Evolutionary conservation across 345 rosid species (phyloP).

Genomic region (Hibiscus syriacus): DNA sequence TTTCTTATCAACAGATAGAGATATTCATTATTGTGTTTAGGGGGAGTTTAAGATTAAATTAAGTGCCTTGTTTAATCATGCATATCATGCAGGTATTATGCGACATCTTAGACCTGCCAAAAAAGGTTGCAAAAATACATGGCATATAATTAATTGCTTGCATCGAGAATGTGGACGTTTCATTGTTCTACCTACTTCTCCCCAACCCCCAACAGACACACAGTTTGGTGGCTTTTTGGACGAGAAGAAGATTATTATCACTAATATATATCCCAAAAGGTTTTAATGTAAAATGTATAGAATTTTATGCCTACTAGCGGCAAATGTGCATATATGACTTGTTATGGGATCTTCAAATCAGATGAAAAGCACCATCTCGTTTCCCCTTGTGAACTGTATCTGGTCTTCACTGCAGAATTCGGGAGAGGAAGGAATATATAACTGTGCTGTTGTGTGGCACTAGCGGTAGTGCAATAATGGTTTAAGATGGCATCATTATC

Average conservation of each 20-base stretch:
- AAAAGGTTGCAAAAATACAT: not conserved
- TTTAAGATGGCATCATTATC: too few species aligned
- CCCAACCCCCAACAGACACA: too few species aligned
- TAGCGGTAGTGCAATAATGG: conserved; percentile 99
- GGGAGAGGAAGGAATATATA: conserved; percentile 95
- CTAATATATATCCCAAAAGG: not conserved
- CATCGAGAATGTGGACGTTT: not conserved
- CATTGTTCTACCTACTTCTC: not conserved
- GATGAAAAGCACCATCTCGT: not conserved
- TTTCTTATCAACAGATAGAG: not conserved
- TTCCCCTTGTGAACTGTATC: conserved; percentile 7
- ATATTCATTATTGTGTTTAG: not conserved
- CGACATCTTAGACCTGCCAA: not conserved
- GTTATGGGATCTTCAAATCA: not conserved
- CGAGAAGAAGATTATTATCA: not conserved
- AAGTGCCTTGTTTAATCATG: not conserved
- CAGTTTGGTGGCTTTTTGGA: not conserved
- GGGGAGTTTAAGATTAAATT: not conserved
- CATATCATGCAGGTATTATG: conserved; percentile 66
- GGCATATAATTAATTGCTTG: not conserved
- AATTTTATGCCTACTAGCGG: too few species aligned
- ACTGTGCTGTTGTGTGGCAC: conserved; percentile 96
- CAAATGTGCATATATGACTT: too few species aligned
- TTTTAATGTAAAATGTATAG: not conserved
- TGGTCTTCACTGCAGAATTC: conserved; percentile 58